A percentile compares a stretch with the other conserved stretches of the same genome.
phyloP scores from a whole-genome alignment of 2,329 filamentous ascomycete species.

The Anthostomella pinea region DNA sequence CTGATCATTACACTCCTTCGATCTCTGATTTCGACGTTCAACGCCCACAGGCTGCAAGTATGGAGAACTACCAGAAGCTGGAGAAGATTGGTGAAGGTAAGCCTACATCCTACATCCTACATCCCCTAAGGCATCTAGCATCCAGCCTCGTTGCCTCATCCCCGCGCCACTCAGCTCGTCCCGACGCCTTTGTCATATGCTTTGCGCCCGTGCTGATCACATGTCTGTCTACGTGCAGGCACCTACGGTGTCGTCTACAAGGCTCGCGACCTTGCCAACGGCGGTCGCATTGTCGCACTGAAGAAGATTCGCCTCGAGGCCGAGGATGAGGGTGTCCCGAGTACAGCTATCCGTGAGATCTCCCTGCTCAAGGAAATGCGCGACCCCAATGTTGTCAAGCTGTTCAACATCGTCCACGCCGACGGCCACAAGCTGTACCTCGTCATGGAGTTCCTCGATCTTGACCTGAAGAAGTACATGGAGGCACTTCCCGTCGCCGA shows the following conservation, averaged over 20 bases:
- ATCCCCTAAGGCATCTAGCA: too few species aligned
- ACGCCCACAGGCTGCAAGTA: slow-evolving; percentile 34
- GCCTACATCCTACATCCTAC: slow-evolving; percentile 1
- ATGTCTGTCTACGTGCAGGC: slow-evolving; percentile 47
- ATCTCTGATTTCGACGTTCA: neutral
- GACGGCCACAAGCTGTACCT: slow-evolving; percentile 94
- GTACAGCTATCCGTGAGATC: slow-evolving; percentile 91
- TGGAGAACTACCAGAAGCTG: slow-evolving; percentile 97
- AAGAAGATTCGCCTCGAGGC: slow-evolving; percentile 96
- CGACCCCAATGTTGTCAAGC: slow-evolving; percentile 82
- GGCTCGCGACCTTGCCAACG: slow-evolving; percentile 78
- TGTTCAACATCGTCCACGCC: slow-evolving; percentile 90
- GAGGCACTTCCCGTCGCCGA: slow-evolving; percentile 81
- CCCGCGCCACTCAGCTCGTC: too few species aligned
- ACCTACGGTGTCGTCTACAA: slow-evolving; percentile 97
- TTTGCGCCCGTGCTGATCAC: slow-evolving; percentile 3
- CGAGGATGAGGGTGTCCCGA: slow-evolving; percentile 90
- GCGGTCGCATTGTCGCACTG: slow-evolving; percentile 81
- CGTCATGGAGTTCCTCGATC: slow-evolving; percentile 86
- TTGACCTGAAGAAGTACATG: slow-evolving; percentile 96
- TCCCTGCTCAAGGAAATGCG: slow-evolving; percentile 93
- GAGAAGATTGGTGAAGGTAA: slow-evolving; percentile 95
- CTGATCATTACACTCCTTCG: slow-evolving; percentile 11
- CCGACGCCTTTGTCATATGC: neutral
- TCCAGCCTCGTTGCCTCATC: too few species aligned